A percentile compares a stretch with the other conserved stretches of the same genome.
phyloP scores from a whole-genome alignment of 164 flowering plant species.

The Dillenia suffruticosa region DNA sequence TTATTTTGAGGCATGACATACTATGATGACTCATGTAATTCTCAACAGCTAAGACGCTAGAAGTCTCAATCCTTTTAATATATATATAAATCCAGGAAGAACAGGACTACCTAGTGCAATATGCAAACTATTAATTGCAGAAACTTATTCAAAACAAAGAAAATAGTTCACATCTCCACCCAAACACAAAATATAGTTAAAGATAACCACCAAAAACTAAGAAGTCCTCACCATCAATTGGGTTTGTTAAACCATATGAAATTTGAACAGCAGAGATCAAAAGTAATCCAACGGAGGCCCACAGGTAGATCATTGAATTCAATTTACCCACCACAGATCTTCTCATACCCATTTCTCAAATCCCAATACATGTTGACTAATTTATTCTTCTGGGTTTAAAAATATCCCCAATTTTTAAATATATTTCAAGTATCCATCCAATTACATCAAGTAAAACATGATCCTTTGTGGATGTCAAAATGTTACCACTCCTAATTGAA shows the following conservation, averaged over 20 bases:
- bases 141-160: constrained; percentile 37
- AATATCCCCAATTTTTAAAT: neutral
- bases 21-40: too few species aligned
- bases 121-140: constrained; percentile 63
- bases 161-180: neutral
- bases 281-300: constrained; percentile 24
- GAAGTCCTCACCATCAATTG: constrained; percentile 50
- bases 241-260: constrained; percentile 46
- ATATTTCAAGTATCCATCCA: too few species aligned
- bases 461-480: too few species aligned
- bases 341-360: constrained; percentile 27
- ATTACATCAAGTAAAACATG: too few species aligned
- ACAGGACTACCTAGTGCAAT: constrained; percentile 51
- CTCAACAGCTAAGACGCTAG: too few species aligned
- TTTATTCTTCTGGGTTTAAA: neutral
- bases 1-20: too few species aligned
- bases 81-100: constrained; percentile 68
- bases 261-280: constrained; percentile 29
- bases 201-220: neutral
- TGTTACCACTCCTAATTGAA: too few species aligned
- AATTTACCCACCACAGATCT: constrained; percentile 31
- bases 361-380: constrained; percentile 13
- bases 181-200: neutral
- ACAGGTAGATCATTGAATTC: constrained; percentile 35
- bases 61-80: too few species aligned